Percentiles rank a stretch among this genome's conserved stretches.
Evolutionary conservation across 768 basidiomycete species (phyloP).

Genomic region (Phanerochaete sordida): DNA sequence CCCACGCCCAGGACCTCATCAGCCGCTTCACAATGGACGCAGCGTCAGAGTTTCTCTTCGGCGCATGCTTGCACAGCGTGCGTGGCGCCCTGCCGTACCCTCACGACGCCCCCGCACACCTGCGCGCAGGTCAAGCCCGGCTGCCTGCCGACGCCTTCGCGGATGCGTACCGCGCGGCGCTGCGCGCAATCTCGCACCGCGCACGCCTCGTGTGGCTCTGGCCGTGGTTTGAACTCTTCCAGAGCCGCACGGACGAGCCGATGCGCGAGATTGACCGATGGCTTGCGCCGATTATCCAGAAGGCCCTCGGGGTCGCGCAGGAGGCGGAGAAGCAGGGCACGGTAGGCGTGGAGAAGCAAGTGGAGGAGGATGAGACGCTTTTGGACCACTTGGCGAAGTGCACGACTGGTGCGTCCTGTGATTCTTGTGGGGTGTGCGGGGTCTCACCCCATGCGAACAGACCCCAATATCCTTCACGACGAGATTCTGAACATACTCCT

Average conservation of each 20-base stretch:
- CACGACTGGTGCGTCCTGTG: slow-evolving; percentile 31
- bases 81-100: slow-evolving; percentile 36
- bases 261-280: slow-evolving; percentile 38
- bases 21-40: slow-evolving; percentile 49
- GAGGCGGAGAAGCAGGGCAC: background rate
- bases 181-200: slow-evolving; percentile 26
- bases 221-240: slow-evolving; percentile 37
- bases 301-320: slow-evolving; percentile 24
- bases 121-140: slow-evolving; percentile 1
- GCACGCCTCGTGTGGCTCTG: slow-evolving; percentile 29
- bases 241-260: slow-evolving; percentile 26
- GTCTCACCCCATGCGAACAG: slow-evolving; percentile 9
- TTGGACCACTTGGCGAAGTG: slow-evolving; percentile 37
- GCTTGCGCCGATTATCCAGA: slow-evolving; percentile 36
- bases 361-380: slow-evolving; percentile 34
- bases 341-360: background rate
- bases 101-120: slow-evolving; percentile 17
- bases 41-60: slow-evolving; percentile 53
- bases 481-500: slow-evolving; percentile 32
- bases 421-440: too few relatives aligned
- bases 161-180: slow-evolving; percentile 30
- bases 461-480: slow-evolving; percentile 28
- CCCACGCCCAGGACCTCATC: slow-evolving; percentile 40
- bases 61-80: slow-evolving; percentile 38
- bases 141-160: slow-evolving; percentile 24